phyloP scores from a whole-genome alignment of 768 basidiomycete genomes.

The Pulveroboletus ravenelii region DNA sequence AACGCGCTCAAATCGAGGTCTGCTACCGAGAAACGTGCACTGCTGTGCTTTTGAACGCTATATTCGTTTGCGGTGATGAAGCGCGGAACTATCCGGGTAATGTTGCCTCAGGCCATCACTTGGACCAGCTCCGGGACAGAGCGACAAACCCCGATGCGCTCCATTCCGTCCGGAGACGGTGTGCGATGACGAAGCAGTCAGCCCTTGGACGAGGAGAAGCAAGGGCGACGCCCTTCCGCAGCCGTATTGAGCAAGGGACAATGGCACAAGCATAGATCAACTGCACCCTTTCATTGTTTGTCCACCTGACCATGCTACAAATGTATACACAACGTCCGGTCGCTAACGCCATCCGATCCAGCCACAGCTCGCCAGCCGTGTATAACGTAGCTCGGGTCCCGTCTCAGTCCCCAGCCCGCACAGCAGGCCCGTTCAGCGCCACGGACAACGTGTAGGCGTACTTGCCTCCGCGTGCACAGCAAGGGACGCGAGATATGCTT shows the following conservation, averaged over 20 bases:
- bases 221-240: background rate
- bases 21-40: slow-evolving; percentile 20
- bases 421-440: slow-evolving; percentile 1
- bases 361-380: background rate
- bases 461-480: slow-evolving; percentile 8
- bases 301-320: too few relatives aligned
- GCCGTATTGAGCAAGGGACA: background rate
- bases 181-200: background rate
- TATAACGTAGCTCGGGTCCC: too few relatives aligned
- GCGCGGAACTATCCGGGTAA: slow-evolving; percentile 4
- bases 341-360: background rate
- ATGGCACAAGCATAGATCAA: background rate
- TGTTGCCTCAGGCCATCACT: too few relatives aligned
- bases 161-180: background rate
- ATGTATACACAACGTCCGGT: too few relatives aligned
- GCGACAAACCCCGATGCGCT: background rate
- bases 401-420: too few relatives aligned
- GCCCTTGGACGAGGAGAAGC: background rate
- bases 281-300: too few relatives aligned
- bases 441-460: slow-evolving; percentile 6
- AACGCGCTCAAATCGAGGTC: background rate
- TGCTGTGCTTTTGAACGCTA: background rate
- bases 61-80: too few relatives aligned
- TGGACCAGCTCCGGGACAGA: too few relatives aligned
- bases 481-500: background rate